These are phyloP conservation scores for Rhodotorula sp. DNA, from an alignment of 1,284 basidiomycete genomes.

Conservation along the genomic window DNA sequence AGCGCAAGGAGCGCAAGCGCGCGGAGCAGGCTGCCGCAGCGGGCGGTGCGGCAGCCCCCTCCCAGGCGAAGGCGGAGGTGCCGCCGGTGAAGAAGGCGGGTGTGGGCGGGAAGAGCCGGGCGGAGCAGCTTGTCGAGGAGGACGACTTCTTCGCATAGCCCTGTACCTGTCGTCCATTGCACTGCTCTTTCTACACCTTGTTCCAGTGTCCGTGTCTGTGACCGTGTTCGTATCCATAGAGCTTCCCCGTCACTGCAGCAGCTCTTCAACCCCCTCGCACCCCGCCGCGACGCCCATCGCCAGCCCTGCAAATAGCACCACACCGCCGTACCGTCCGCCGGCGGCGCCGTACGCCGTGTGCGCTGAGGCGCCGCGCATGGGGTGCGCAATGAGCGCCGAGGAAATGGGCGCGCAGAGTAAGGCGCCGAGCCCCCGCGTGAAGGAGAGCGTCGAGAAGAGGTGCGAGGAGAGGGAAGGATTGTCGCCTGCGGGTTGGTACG, in stretches of 20 bases:
- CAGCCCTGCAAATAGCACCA: slow-evolving; percentile 23
- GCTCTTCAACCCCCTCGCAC: slow-evolving; percentile 9
- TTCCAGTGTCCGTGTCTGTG: neutral
- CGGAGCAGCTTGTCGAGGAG: slow-evolving; percentile 1
- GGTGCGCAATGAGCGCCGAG: slow-evolving; percentile 46
- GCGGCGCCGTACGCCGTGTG: slow-evolving; percentile 23
- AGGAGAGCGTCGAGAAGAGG: slow-evolving; percentile 53
- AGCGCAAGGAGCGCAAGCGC: slow-evolving; percentile 21
- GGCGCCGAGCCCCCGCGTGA: slow-evolving; percentile 55
- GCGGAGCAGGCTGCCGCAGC: slow-evolving; percentile 12
- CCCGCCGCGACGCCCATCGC: slow-evolving; percentile 16
- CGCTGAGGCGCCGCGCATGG: neutral
- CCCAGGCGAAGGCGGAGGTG: too few relatives aligned
- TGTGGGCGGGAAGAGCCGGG: slow-evolving; percentile 5
- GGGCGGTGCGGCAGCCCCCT: neutral
- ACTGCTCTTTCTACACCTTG: neutral
- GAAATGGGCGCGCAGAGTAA: slow-evolving; percentile 56
- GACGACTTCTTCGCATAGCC: slow-evolving; percentile 37
- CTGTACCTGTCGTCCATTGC: neutral
- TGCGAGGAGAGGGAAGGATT: slow-evolving; percentile 52
- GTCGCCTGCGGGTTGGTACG: slow-evolving; percentile 48
- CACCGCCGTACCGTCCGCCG: slow-evolving; percentile 16
- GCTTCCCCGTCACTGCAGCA: neutral
- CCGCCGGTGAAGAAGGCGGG: neutral
- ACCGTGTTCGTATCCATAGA: neutral